Evolutionary conservation across 2,329 filamentous ascomycete species (phyloP).

Genomic region (Penicillium occitanis): DNA sequence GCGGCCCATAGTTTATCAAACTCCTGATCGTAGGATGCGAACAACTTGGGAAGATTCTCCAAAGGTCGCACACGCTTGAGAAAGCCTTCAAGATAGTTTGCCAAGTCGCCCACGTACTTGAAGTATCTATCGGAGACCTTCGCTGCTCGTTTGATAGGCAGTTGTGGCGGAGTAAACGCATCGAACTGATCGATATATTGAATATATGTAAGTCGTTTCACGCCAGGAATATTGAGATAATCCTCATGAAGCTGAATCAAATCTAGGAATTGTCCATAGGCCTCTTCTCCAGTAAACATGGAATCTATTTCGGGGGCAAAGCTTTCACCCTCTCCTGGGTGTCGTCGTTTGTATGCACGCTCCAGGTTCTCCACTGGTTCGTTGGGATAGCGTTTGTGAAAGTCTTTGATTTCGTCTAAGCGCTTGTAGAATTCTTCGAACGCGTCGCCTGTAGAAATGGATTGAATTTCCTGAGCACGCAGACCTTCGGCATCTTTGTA

Average conservation of each 20-base stretch:
- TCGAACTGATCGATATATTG: conserved; percentile 94
- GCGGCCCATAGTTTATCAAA: conserved; percentile 82
- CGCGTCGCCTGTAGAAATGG: conserved; percentile 78
- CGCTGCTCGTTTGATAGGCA: conserved; percentile 73
- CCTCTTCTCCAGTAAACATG: conserved; percentile 95
- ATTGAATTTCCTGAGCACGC: conserved; percentile 76
- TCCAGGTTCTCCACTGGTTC: conserved; percentile 95
- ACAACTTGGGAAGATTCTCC: conserved; percentile 78
- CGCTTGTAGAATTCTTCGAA: conserved; percentile 92
- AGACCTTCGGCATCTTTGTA: conserved; percentile 76
- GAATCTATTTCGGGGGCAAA: conserved; percentile 72
- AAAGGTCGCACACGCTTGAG: conserved; percentile 80
- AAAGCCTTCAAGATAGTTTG: conserved; percentile 82
- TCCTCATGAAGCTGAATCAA: conserved; percentile 79
- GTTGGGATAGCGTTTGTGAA: conserved; percentile 88
- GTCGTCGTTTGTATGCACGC: conserved; percentile 76
- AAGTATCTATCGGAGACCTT: conserved; percentile 95
- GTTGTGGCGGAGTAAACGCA: conserved; percentile 71
- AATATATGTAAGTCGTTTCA: conserved; percentile 82
- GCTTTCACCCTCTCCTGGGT: conserved; percentile 63
- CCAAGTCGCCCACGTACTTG: conserved; percentile 76
- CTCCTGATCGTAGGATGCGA: conserved; percentile 74
- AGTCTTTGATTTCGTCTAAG: conserved; percentile 75
- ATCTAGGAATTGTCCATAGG: conserved; percentile 89
- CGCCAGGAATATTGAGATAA: conserved; percentile 83